Percentiles rank a stretch among this genome's conserved stretches.
These are phyloP conservation scores for Hortiboletus campestris DNA, from an alignment of 768 basidiomycete genomes.

Conservation along the genomic window DNA sequence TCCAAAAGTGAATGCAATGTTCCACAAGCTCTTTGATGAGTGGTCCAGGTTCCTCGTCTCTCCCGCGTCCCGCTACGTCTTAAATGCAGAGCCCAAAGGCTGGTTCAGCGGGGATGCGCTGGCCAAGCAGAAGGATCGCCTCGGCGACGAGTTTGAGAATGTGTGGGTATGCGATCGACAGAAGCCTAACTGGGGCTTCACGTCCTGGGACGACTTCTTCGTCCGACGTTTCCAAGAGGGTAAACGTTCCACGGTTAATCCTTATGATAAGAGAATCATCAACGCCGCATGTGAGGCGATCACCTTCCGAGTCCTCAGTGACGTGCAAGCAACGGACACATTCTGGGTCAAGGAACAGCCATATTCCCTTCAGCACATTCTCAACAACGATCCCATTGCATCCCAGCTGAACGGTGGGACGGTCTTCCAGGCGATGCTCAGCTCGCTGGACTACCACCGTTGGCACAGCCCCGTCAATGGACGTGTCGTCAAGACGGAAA, in stretches of 20 bases:
- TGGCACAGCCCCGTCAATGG: constrained; percentile 62
- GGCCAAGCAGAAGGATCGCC: constrained; percentile 1
- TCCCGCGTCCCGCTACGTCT: constrained; percentile 40
- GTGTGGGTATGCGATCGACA: constrained; percentile 42
- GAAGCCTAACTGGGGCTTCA: constrained; percentile 42
- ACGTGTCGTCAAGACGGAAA: constrained; percentile 37
- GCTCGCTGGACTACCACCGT: constrained; percentile 54
- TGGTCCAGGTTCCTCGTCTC: constrained; percentile 51
- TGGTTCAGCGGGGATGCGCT: constrained; percentile 47
- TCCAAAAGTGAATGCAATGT: constrained; percentile 42
- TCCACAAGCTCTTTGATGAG: constrained; percentile 48
- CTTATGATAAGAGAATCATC: constrained; percentile 35
- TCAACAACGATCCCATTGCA: constrained; percentile 41
- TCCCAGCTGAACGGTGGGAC: constrained; percentile 48
- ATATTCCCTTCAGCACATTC: constrained; percentile 58
- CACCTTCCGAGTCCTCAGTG: constrained; percentile 38
- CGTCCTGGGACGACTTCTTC: constrained; percentile 58
- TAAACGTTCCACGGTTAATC: constrained; percentile 38
- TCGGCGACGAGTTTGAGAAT: constrained; percentile 32
- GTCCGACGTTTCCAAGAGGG: constrained; percentile 26
- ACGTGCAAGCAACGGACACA: constrained; percentile 40
- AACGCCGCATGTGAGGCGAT: constrained; percentile 54
- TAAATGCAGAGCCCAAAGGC: too few relatives aligned
- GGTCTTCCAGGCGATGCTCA: constrained; percentile 57
- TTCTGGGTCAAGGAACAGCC: constrained; percentile 65